Base-by-base conservation (phyloP, 202 grass and related monocot genomes). In the Cymbopogon flexuosus region DNA sequence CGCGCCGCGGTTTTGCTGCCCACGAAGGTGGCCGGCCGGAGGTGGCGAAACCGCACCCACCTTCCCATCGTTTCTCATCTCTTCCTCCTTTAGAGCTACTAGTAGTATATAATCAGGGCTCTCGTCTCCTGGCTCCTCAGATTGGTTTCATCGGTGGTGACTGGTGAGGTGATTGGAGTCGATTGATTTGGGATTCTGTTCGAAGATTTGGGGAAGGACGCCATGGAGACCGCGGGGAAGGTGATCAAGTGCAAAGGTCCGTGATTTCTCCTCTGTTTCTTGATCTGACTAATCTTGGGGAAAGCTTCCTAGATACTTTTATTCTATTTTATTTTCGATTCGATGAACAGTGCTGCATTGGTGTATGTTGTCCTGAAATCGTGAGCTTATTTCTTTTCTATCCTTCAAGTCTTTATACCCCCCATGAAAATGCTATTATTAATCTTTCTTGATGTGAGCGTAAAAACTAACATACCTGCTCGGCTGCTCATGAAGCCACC, bases 211-310 rank as follows among this genome's bases (percentile, higher is more conserved):
- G 1, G 13, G 3, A 33, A 67, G 65, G 18, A 29, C 24, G 19
- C 51, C 40, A 94, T 97, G 94, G 70, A 89, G 82, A 97, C 91
- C 6, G 74, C 65, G 7, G 89, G 94, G 67, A 87, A 97, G 87
- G 89, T 92, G 30, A 97, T 97, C 91, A 94, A 94, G 85, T 97
- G 94, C 88, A 92, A 69, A 94, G 94, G 94, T 97, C 73, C 31
- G 81, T 89, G 16, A 27, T 35, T 69, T 9, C n/a, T 11, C 6
- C 15, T 1, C 51, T 54, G 3, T 63, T 13, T 61, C 12, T 78
- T 29, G 10, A 33, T 75, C 49, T 23, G 31, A 14, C 7, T 22
- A 6, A 3, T 73, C 15, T 79, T 5, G 30, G 8, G 29, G n/a
- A 22, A 23, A 24, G 45, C 1, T 56, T 39, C 12, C 13, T 10